Conservation (phyloP, 176 grass and related monocot genomes). For the Aegilops speltoides region DNA sequence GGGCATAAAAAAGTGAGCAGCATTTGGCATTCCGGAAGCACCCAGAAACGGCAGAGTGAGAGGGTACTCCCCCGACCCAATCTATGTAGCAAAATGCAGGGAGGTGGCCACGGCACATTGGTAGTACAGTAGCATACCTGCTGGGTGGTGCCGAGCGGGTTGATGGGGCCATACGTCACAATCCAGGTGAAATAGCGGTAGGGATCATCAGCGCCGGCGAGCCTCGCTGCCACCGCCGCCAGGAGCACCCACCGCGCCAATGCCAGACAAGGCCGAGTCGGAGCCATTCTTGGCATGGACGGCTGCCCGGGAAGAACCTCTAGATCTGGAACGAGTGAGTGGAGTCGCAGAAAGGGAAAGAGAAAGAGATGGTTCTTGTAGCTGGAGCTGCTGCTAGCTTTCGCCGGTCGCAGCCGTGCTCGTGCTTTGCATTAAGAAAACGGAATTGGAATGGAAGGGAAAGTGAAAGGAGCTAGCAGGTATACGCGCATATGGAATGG, state of each 20-base stretch:
- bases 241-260: background rate
- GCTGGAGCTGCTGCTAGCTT: background rate
- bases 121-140: slow-evolving; percentile 37
- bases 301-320: background rate
- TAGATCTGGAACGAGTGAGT: slow-evolving; percentile 17
- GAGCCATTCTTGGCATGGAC: background rate
- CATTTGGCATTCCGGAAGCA: background rate
- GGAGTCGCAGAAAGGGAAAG: background rate
- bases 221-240: background rate
- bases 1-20: background rate
- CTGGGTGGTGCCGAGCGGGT: slow-evolving; percentile 63
- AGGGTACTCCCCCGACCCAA: background rate
- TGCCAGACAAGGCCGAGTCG: background rate
- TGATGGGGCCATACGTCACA: slow-evolving; percentile 68
- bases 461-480: background rate
- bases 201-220: slow-evolving; percentile 67
- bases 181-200: slow-evolving; percentile 90
- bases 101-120: background rate
- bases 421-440: background rate
- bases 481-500: background rate
- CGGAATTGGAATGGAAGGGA: background rate
- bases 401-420: background rate
- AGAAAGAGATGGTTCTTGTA: background rate
- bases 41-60: background rate
- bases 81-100: background rate